A percentile compares a stretch with the other conserved stretches of the same genome.
Conservation (phyloP, 148 eudicot species). For the Rheum nobile region DNA sequence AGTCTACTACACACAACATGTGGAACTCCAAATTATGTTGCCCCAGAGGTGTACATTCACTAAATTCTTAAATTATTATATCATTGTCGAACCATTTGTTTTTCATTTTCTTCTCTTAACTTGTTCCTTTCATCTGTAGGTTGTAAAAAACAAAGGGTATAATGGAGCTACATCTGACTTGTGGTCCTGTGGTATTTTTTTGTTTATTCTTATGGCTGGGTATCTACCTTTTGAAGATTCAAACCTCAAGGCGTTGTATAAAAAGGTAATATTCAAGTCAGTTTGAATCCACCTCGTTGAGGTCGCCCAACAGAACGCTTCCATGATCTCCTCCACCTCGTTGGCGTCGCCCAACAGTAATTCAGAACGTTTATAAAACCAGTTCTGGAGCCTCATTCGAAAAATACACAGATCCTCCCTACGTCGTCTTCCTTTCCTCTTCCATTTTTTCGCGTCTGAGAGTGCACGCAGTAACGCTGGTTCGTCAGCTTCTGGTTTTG, state of each 20-base stretch:
- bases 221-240: slow-evolving; percentile 85
- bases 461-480: too few species aligned
- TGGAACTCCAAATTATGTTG: slow-evolving; percentile 95
- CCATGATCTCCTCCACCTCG: too few species aligned
- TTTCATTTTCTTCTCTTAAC: not conserved
- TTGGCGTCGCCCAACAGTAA: too few species aligned
- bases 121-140: slow-evolving; percentile 27
- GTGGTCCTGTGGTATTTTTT: slow-evolving; percentile 96
- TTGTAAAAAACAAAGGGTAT: slow-evolving; percentile 83
- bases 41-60: slow-evolving; percentile 62
- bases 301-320: too few species aligned
- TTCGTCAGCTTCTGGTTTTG: too few species aligned
- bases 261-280: slow-evolving; percentile 77
- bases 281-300: too few species aligned
- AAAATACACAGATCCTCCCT: too few species aligned
- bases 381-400: too few species aligned
- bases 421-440: too few species aligned
- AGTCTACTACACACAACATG: slow-evolving; percentile 87
- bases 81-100: not conserved
- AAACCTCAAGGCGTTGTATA: slow-evolving; percentile 70
- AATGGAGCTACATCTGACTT: slow-evolving; percentile 94
- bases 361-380: too few species aligned
- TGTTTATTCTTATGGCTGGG: slow-evolving; percentile 88
- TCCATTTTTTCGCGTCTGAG: too few species aligned
- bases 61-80: not conserved